phyloP scores from a whole-genome alignment of 1,139 yeast genomes.

The Diutina rugosa region DNA sequence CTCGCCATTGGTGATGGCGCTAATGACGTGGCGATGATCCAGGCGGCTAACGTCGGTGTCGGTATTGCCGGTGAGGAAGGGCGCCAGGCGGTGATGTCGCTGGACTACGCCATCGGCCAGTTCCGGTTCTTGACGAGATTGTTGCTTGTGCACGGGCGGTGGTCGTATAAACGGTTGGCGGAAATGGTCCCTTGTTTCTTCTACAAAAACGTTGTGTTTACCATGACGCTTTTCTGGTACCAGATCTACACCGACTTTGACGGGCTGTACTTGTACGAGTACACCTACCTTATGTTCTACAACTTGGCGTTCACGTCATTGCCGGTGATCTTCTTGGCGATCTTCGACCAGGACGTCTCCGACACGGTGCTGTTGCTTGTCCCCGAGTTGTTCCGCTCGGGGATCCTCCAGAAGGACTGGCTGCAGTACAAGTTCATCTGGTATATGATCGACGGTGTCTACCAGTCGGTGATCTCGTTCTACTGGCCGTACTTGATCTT shows the following conservation, averaged over 20 bases:
- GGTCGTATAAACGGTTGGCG: conserved; percentile 85
- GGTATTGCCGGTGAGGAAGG: conserved; percentile 99
- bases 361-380: conserved; percentile 71
- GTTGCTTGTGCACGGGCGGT: conserved; percentile 84
- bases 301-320: conserved; percentile 90
- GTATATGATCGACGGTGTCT: conserved; percentile 79
- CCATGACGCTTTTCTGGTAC: conserved; percentile 85
- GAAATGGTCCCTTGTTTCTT: conserved; percentile 94
- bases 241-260: conserved; percentile 79
- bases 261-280: conserved; percentile 85
- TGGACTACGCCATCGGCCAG: conserved; percentile 95
- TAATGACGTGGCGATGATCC: conserved; percentile 97
- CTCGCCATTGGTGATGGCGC: conserved; percentile 97
- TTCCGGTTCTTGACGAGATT: conserved; percentile 73
- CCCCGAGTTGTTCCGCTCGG: conserved; percentile 79
- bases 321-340: conserved; percentile 84
- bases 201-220: conserved; percentile 82
- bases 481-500: conserved; percentile 73
- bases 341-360: conserved; percentile 86
- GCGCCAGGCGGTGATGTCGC: conserved; percentile 96
- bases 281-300: conserved; percentile 83
- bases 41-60: conserved; percentile 94
- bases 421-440: conserved; percentile 64
- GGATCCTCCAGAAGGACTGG: conserved; percentile 78
- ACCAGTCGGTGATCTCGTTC: conserved; percentile 76